phyloP scores from a whole-genome alignment of 371 early-diverging fungal species.

The Actinomortierella wolfii region DNA sequence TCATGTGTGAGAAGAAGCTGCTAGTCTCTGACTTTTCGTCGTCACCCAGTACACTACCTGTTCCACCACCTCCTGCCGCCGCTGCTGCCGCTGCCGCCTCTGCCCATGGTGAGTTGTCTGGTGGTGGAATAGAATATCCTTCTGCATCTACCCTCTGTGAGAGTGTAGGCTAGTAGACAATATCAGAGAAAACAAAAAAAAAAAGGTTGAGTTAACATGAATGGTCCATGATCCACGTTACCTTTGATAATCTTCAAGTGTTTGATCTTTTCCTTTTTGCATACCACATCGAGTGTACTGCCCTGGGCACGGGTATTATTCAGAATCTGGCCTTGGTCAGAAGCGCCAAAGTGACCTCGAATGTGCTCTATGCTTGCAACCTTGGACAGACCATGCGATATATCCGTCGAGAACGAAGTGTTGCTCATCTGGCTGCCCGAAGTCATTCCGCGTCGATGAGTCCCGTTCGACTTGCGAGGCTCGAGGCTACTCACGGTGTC shows the following conservation, averaged over 20 bases:
- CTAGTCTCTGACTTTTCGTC: conserved; percentile 45
- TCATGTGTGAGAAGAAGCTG: conserved; percentile 12
- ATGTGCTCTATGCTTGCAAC: conserved; percentile 21
- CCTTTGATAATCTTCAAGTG: too few relatives aligned
- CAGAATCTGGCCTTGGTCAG: conserved; percentile 14
- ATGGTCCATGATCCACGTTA: conserved; percentile 4
- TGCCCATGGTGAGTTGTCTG: conserved; percentile 54
- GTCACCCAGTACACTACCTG: conserved; percentile 28
- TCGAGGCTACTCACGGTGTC: conserved; percentile 15
- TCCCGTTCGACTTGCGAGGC: conserved; percentile 20
- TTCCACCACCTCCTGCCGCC: background rate
- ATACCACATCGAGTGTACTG: conserved; percentile 33
- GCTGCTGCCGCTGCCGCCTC: conserved; percentile 14
- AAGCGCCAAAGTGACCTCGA: conserved; percentile 2
- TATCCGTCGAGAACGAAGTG: conserved; percentile 36
- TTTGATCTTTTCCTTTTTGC: too few relatives aligned
- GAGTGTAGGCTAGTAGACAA: conserved; percentile 39
- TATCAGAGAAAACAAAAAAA: conserved; percentile 22
- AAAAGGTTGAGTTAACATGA: conserved; percentile 23
- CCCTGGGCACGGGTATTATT: conserved; percentile 22
- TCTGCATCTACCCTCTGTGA: conserved; percentile 54
- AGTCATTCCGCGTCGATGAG: conserved; percentile 29
- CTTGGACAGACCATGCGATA: conserved; percentile 26
- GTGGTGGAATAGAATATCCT: conserved; percentile 58
- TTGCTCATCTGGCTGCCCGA: conserved; percentile 41